Evolutionary conservation across 495 filamentous ascomycete genomes (phyloP), one percentile per base, ranked within the genome.

Genomic region (Penicillium canescens): DNA sequence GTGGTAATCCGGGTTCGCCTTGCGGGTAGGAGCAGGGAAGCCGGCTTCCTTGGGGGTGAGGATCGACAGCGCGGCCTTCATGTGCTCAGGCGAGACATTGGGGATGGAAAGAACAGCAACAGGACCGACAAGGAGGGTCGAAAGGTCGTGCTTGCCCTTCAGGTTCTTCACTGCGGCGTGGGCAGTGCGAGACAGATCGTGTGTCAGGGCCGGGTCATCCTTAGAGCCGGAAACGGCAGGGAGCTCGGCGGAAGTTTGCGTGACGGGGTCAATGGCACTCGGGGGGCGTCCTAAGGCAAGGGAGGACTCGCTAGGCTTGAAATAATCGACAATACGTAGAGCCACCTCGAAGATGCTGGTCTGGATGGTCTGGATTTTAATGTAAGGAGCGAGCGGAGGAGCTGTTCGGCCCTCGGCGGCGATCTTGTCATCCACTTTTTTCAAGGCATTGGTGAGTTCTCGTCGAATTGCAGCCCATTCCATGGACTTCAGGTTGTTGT

Each of bases 391-490:
- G 35, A 82, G 28, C 6, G 73, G 61, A 12, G 72, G 64, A 10
- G 71, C 46, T 34, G 70, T 70, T 13, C 73, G 66, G 21, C 77
- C 78, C 40, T 74, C 74, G 18, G 76, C 60, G 34, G 72, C 74
- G 50, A 75, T 77, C 56, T 80, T 69, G 40, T 80, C 75, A 60
- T 90, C 86, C 3, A 90, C 82, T 46, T 86, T 89, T 21, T 69
- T 63, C 13, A 98, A 68, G 1, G 91, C 91, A 6, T 72, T 71
- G 20, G 71, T 67, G 16, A 98, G 74, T 73, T 98, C 95, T 49
- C 94, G 86, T 48, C 94, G 82, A 51, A 98, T 82, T 11, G 86
- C 85, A 26, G 84, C 78, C 93, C 92, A 96, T 81, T 98, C 94
- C 37, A 78, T 76, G 4, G 92, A 84, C 46, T 86, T 88, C 46